Base-by-base conservation (phyloP, 805 yeast species). In the Ogataea ramenticola region DNA sequence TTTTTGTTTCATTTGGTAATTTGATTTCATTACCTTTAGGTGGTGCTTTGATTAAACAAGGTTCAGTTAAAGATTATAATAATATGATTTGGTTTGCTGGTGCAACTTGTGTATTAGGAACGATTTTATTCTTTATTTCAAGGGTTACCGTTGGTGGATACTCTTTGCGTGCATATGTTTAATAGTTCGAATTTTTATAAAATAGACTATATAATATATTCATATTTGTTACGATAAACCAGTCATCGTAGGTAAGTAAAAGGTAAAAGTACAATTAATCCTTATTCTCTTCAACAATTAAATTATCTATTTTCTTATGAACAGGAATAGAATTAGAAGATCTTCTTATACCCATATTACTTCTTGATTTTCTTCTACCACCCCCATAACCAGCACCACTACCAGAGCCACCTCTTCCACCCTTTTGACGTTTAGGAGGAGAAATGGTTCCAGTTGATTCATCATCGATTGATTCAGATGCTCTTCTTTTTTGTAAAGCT, bases 11-110 rank as follows among this genome's bases (percentile, higher is more conserved):
- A 36, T 64, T 79, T 44, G 65, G 72, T 17, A 65, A 70, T 29
- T 60, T 78, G 27, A 67, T 73, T n/a, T 65, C 71, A 21, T 65
- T 77, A 21, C 80, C 82, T 2, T 61, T 72, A 16, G 72, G 77
- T 33, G 54, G 52, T 31, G 65, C 68, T 1, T 58, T 71, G 32
- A 49, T 59, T 3, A 49, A 58, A 10, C 53, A 62, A 2, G 74
- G 53, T 10, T 54, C 64, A 1, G 35, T 43, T 3, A 50, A 49
- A 3, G 64, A 60, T 7, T 62, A 57, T 43, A 43, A 58, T 43
- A 58, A 61, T 7, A 57, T 61, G 65, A 62, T 56, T 11, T 55
- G 48, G 2, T 62, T 62, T 49, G 54, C 60, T n/a, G 66, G 65
- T 21, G 61, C 54, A 3, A 55, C 62, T 14, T 53, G 58, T 32